Base-by-base conservation (phyloP, 2,329 filamentous ascomycete species). In the Apiospora arundinis region DNA sequence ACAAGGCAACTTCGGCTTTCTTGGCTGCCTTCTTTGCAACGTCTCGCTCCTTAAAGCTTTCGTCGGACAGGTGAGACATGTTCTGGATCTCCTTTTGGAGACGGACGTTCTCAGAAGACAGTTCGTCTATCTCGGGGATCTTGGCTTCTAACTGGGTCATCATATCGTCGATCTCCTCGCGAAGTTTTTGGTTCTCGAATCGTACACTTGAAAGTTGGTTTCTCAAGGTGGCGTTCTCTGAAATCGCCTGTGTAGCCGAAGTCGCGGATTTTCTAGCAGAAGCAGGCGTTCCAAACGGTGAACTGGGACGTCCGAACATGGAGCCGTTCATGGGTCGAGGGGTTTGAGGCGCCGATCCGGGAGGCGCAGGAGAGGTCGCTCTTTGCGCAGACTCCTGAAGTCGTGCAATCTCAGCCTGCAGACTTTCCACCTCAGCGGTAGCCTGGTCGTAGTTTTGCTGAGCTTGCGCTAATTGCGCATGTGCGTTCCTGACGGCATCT, bases 81-180 rank as follows among this genome's bases (percentile, higher is more conserved):
- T 96, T 92, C 45, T 93, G 88, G 48, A 97, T 91, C 75, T 97
- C 95, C 71, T 89, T 88, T 71, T 95, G 91, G 2, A 98, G 87
- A 44, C 93, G 91, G 69, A 94, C 91, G 74, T 95, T 92, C 76
- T 98, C 95, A 18, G 90, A 88, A 67, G 93, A 91, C 23, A 97
- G 85, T 75, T 98, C 95, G 73, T 97, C 92, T 42, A 98, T 90
- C 78, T 98, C 95, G 0, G 96, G 96, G 37, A 92, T 91, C 80
- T 93, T 95, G 32, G 92, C 92, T 80, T 99, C 95, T 48, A 98
- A 83, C 71, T 95, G 92, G 48, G 91, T 88, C 72, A 98, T 90
- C 85, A 98, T 93, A 72, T 96, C 93, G 74, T 98, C 94, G 63
- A 98, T 85, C 63, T 95, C 91, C 48, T 91, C 88, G 23, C 90